Evolutionary conservation across 345 rosid species (phyloP).

Genomic region (Excoecaria agallocha): DNA sequence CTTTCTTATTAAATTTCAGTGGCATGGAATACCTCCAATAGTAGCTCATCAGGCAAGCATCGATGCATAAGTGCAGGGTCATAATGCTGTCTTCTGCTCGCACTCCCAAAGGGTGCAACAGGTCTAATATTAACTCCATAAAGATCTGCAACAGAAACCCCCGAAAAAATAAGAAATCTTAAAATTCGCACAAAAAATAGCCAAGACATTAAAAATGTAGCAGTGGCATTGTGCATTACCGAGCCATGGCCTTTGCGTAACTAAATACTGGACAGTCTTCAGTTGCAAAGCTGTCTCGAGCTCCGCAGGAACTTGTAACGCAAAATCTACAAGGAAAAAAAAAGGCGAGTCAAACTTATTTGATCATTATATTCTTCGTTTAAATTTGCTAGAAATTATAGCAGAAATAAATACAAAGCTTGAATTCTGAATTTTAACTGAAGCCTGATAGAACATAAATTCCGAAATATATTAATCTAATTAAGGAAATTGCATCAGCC

Average conservation of each 20-base stretch:
- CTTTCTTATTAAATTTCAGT: neutral
- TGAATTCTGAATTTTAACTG: neutral
- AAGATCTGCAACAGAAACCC: conserved; percentile 53
- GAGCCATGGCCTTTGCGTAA: conserved; percentile 87
- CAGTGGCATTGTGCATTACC: conserved; percentile 44
- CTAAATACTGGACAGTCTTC: conserved; percentile 64
- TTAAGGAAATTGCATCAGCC: neutral
- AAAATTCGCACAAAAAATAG: neutral
- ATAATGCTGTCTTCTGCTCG: conserved; percentile 50
- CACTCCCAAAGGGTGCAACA: conserved; percentile 77
- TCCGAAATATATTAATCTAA: neutral
- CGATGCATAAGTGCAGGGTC: conserved; percentile 82
- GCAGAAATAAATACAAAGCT: neutral
- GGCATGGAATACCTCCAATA: conserved; percentile 60
- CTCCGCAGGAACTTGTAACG: conserved; percentile 58
- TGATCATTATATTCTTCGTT: neutral
- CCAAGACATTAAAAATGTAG: neutral
- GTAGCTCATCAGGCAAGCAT: conserved; percentile 86
- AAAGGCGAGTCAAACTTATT: neutral
- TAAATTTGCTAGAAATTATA: neutral
- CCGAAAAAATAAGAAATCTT: neutral
- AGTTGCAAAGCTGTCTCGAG: conserved; percentile 77
- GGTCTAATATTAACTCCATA: conserved; percentile 85
- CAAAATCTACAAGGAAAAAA: conserved; percentile 38
- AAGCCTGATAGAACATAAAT: neutral